Evolutionary conservation across 2,329 filamentous ascomycete species (phyloP).

Genomic region (Penicillium sp.): DNA sequence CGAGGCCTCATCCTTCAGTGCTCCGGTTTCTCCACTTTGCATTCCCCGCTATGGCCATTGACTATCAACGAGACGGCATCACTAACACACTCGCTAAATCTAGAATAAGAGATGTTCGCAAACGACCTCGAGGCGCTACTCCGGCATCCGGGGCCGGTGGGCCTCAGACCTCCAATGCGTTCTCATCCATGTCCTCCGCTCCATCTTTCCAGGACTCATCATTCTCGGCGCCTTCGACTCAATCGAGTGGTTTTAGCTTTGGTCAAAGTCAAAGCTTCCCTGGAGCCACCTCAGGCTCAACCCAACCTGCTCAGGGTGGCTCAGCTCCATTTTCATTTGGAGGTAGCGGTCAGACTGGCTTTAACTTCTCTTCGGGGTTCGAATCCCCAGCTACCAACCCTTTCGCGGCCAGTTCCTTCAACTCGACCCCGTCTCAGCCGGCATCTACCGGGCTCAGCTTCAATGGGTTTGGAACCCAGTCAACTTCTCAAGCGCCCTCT

Average conservation of each 20-base stretch:
- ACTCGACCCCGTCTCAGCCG: conserved; percentile 6
- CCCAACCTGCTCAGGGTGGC: conserved; percentile 10
- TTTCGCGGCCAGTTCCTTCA: conserved; percentile 14
- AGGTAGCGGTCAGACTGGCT: conserved; percentile 9
- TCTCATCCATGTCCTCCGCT: conserved; percentile 9
- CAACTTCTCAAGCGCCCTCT: conserved; percentile 7
- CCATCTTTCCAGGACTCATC: conserved; percentile 7
- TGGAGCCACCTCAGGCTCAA: conserved; percentile 12
- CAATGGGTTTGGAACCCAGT: conserved; percentile 9
- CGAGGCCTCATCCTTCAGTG: too few species aligned
- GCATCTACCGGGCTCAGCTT: conserved; percentile 6
- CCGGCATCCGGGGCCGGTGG: conserved; percentile 12
- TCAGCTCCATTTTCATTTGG: conserved; percentile 18
- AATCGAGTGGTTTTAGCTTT: conserved; percentile 16
- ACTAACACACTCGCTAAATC: conserved; percentile 4
- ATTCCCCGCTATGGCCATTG: too few species aligned
- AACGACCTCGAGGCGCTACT: conserved; percentile 14
- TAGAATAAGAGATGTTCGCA: conserved; percentile 29
- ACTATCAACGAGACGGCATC: too few species aligned
- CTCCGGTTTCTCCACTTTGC: too few species aligned
- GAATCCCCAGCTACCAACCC: conserved; percentile 11
- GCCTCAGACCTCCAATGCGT: conserved; percentile 8
- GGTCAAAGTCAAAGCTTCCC: conserved; percentile 21
- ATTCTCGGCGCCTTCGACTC: conserved; percentile 8
- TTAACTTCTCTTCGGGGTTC: conserved; percentile 13